Base-by-base conservation (phyloP, 352 stramenopile species). In the Globisporangium viniferum region DNA sequence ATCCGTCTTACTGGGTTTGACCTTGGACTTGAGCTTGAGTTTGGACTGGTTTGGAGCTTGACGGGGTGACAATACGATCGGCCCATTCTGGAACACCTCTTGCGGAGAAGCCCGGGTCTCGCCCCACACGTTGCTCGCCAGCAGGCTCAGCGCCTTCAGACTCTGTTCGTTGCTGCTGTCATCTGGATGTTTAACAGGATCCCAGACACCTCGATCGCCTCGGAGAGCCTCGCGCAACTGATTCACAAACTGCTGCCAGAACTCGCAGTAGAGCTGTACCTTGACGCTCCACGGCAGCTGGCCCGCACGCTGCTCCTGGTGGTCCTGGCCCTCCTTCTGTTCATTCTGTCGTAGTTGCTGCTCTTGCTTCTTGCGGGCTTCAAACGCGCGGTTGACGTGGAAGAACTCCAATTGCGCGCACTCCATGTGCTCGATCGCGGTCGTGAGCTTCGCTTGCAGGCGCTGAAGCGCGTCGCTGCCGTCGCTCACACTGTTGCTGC, bases 211-310 rank as follows among this genome's bases (percentile, higher is more conserved):
- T 24, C 24, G 24, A 24, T 24, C 24, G 24, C 24, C 24, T 24
- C 24, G 24, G 24, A 24, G 24, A 12, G 51, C 51, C 9, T 18
- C 20, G 18, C 44, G 44, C 39, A 68, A 14, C 41, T 68, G 54
- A 9, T 12, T n/a, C 36, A 55, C n/a, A 35, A 68, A 68, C n/a
- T 63, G 56, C 53, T 62, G 12, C 63, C 63, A 68, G 36, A 68
- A 68, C 24, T 62, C 63, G 53, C 39, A 44, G 63, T 68, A 68
- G 36, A 61, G 56, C 27, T 46, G 54, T 27, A 68, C 63, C 39
- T 62, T 62, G 35, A 68, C 15, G 33, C 46, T 55, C 63, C 63
- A 68, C 24, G 63, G 44, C 33, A 55, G 9, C 12, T 41, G 35
- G 5, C 4, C 9, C 35, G 35, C 35, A 41, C 35, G 35, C 35